phyloP scores from a whole-genome alignment of 164 flowering plant genomes.

The Litsea cubeba region DNA sequence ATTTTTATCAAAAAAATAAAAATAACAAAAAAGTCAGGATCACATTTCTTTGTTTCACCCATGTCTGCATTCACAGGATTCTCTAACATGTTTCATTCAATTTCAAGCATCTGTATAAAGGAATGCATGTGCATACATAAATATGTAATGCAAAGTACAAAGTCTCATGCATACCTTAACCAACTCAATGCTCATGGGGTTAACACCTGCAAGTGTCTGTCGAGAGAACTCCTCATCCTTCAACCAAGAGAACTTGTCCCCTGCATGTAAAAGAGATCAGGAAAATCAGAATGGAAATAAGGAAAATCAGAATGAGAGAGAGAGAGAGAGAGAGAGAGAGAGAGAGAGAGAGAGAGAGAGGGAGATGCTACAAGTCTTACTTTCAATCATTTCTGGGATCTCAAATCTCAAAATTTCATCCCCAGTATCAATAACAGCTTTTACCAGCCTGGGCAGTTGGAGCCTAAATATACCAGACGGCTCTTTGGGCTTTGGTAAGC shows the following conservation, averaged over 20 bases:
- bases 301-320: constrained; percentile 2
- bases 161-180: constrained; percentile 26
- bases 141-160: background rate
- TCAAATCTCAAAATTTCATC: constrained; percentile 31
- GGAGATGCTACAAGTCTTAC: constrained; percentile 3
- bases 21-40: no score
- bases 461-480: constrained; percentile 2
- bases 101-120: background rate
- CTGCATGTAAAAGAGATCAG: constrained; percentile 8
- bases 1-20: no score
- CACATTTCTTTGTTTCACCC: no score
- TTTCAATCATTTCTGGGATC: constrained; percentile 25
- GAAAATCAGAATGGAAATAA: background rate
- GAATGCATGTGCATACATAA: background rate
- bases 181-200: constrained; percentile 28
- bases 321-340: background rate
- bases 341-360: background rate
- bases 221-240: constrained; percentile 42
- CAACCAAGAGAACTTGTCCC: constrained; percentile 38
- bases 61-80: no score
- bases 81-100: no score
- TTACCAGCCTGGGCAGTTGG: constrained; percentile 22
- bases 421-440: constrained; percentile 8
- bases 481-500: constrained; percentile 14
- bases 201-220: constrained; percentile 37